Conservation (phyloP, 768 basidiomycete genomes). For the Lentinula edodes region DNA sequence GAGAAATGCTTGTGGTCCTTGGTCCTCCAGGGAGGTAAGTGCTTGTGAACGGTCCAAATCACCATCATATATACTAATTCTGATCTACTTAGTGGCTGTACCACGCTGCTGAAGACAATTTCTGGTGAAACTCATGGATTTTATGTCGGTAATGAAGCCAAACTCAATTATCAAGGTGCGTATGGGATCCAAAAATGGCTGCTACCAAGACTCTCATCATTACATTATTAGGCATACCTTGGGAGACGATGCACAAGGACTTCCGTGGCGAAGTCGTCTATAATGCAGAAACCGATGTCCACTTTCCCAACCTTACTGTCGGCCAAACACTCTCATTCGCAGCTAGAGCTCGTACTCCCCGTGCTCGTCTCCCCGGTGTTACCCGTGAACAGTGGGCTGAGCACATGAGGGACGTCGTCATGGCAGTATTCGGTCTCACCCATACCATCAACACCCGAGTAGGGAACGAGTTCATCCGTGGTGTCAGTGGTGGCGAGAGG, state of each 20-base stretch:
- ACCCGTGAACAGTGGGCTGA: slow-evolving; percentile 27
- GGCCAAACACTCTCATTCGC: slow-evolving; percentile 47
- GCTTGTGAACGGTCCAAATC: background rate
- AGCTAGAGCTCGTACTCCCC: slow-evolving; percentile 40
- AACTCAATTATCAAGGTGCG: slow-evolving; percentile 7
- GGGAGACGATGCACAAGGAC: slow-evolving; percentile 35
- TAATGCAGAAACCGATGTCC: slow-evolving; percentile 38
- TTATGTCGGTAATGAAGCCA: slow-evolving; percentile 10
- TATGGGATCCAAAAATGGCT: background rate
- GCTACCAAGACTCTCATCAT: background rate
- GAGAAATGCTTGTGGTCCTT: slow-evolving; percentile 48
- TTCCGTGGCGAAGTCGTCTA: slow-evolving; percentile 44
- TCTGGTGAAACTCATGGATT: slow-evolving; percentile 28
- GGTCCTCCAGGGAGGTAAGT: slow-evolving; percentile 30
- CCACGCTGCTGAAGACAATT: slow-evolving; percentile 47
- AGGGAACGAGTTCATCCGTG: slow-evolving; percentile 56
- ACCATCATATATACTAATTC: background rate
- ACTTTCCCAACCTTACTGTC: slow-evolving; percentile 47
- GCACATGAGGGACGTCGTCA: slow-evolving; percentile 35
- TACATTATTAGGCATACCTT: slow-evolving; percentile 28
- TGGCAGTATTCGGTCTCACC: slow-evolving; percentile 53
- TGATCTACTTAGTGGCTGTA: slow-evolving; percentile 26
- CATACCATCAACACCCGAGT: slow-evolving; percentile 57
- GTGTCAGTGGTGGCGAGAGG: slow-evolving; percentile 49
- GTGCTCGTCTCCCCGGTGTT: slow-evolving; percentile 25